These are phyloP conservation scores for Solanum aculeatissimum DNA, from an alignment of 305 asterid genomes.

Conservation along the genomic window DNA sequence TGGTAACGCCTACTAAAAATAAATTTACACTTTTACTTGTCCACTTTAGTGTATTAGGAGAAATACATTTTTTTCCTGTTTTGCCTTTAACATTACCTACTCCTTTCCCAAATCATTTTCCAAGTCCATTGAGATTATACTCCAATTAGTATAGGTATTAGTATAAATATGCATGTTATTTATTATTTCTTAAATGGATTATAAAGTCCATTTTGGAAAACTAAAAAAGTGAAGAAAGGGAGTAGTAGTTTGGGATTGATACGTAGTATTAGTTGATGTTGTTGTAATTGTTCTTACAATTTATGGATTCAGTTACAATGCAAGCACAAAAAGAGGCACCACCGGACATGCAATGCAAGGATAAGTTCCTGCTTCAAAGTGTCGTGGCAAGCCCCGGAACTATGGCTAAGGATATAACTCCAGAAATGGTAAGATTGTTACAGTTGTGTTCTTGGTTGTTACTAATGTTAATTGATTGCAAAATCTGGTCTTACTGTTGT, in stretches of 20 bases:
- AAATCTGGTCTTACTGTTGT: background rate
- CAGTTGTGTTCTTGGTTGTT: background rate
- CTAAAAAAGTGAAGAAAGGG: background rate
- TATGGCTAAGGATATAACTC: constrained; percentile 62
- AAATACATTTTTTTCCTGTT: background rate
- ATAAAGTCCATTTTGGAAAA: background rate
- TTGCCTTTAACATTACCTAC: background rate
- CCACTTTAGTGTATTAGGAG: background rate
- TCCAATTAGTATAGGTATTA: background rate
- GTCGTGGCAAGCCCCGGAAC: constrained; percentile 45
- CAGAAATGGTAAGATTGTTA: constrained; percentile 52
- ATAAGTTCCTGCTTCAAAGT: constrained; percentile 87
- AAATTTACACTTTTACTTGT: background rate
- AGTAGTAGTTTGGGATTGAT: background rate
- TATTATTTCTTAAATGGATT: background rate
- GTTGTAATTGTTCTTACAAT: background rate
- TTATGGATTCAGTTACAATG: constrained; percentile 67
- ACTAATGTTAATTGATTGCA: background rate
- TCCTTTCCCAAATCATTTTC: background rate
- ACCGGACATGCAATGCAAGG: constrained; percentile 88
- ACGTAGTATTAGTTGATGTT: background rate
- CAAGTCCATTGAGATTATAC: background rate
- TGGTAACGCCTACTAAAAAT: background rate
- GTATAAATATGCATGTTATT: background rate
- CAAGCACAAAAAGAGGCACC: constrained; percentile 98